A percentile compares a stretch with the other conserved stretches of the same genome.
phyloP scores from a whole-genome alignment of 495 filamentous ascomycete genomes.

The Penicillium coprophilum region DNA sequence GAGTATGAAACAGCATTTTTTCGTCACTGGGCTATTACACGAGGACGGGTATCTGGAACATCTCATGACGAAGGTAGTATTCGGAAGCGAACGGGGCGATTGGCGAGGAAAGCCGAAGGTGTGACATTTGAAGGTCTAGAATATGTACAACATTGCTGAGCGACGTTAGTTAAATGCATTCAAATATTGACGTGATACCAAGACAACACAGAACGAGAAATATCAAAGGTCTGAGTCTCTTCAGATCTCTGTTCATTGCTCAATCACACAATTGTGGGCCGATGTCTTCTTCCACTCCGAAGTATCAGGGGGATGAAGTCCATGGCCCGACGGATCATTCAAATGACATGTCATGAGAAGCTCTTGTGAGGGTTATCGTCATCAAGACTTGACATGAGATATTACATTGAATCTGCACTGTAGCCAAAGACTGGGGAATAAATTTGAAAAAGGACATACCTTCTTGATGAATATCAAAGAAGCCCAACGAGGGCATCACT shows the following conservation, averaged over 20 bases:
- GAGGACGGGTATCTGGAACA: not conserved
- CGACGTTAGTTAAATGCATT: not conserved
- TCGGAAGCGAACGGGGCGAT: not conserved
- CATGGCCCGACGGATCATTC: constrained; percentile 20
- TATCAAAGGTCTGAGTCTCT: constrained; percentile 20
- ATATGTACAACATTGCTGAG: constrained; percentile 4
- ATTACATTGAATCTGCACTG: not conserved
- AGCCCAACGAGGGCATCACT: too few relatives aligned
- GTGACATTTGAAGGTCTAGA: not conserved
- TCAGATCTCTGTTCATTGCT: constrained; percentile 49
- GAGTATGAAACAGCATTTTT: constrained; percentile 23
- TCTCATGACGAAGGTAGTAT: not conserved
- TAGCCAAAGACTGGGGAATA: not conserved
- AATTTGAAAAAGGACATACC: not conserved
- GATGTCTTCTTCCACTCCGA: constrained; percentile 37
- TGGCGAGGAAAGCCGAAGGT: not conserved
- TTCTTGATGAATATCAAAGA: not conserved
- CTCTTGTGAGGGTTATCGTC: constrained; percentile 35
- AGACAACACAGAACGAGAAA: not conserved
- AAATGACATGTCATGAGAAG: constrained; percentile 37
- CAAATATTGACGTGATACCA: not conserved
- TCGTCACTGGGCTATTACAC: constrained; percentile 25
- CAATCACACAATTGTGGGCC: constrained; percentile 34
- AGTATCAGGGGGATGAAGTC: constrained; percentile 30
- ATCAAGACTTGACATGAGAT: constrained; percentile 25